Evolutionary conservation across 495 filamentous ascomycete genomes (phyloP).

Genomic region (Aspergillus cavernicola): DNA sequence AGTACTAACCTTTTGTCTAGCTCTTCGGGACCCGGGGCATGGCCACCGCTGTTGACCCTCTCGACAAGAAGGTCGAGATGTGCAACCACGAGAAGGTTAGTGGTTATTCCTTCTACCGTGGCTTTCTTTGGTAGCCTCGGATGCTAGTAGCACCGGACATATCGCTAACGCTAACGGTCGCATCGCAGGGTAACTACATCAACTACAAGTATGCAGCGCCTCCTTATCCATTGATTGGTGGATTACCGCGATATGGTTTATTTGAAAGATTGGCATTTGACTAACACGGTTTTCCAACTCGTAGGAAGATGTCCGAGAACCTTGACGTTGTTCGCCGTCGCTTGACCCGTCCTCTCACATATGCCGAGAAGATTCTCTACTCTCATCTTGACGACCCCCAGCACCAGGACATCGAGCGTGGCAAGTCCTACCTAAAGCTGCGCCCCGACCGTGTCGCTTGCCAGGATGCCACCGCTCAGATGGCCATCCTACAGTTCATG

Average conservation of each 20-base stretch:
- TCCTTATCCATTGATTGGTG: not conserved
- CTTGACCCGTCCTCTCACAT: constrained; percentile 90
- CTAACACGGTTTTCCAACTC: constrained; percentile 37
- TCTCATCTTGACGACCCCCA: constrained; percentile 98
- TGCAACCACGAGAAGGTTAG: constrained; percentile 67
- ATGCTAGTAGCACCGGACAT: not conserved
- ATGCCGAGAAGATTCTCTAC: constrained; percentile 85
- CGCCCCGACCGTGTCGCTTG: constrained; percentile 97
- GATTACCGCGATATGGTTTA: not conserved
- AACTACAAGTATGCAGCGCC: constrained; percentile 62
- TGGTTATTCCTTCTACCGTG: constrained; percentile 10
- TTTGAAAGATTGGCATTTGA: constrained; percentile 2
- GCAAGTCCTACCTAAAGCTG: constrained; percentile 90
- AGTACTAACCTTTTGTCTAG: constrained; percentile 35
- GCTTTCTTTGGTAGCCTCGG: constrained; percentile 9
- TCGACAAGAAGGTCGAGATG: constrained; percentile 79
- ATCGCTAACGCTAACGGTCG: constrained; percentile 21
- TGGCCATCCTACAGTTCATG: constrained; percentile 99
- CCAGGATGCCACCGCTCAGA: constrained; percentile 99
- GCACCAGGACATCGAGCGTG: constrained; percentile 91
- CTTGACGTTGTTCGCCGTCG: constrained; percentile 80
- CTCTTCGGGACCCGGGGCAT: constrained; percentile 50
- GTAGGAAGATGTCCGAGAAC: constrained; percentile 98
- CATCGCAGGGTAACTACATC: constrained; percentile 65
- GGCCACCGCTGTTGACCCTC: constrained; percentile 59